phyloP scores from a whole-genome alignment of 768 basidiomycete genomes.

The Fomitopsis serialis region DNA sequence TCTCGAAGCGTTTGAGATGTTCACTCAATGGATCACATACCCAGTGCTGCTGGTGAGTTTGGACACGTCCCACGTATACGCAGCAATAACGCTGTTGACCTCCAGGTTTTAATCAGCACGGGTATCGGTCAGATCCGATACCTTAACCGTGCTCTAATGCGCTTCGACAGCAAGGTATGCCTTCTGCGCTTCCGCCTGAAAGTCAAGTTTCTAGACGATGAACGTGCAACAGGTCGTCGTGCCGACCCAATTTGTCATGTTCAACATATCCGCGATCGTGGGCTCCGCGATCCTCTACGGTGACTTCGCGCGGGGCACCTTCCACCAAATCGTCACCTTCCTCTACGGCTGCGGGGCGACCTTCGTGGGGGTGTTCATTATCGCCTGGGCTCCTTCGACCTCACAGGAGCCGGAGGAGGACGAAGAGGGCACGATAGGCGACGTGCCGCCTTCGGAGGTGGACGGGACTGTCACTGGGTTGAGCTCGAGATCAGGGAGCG shows the following conservation, averaged over 20 bases:
- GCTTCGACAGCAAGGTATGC: conserved; percentile 85
- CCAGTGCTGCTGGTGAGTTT: conserved; percentile 52
- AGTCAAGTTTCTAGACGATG: not conserved
- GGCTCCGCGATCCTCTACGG: conserved; percentile 93
- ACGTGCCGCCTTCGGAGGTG: conserved; percentile 19
- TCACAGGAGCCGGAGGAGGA: conserved; percentile 23
- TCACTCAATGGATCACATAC: conserved; percentile 79
- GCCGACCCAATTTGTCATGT: conserved; percentile 92
- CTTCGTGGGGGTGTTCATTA: conserved; percentile 84
- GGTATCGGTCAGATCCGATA: conserved; percentile 84
- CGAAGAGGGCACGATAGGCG: conserved; percentile 19
- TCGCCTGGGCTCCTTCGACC: conserved; percentile 55
- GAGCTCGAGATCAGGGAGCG: conserved; percentile 29
- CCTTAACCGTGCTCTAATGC: conserved; percentile 83
- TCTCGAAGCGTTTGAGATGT: conserved; percentile 68
- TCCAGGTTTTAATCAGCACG: conserved; percentile 62
- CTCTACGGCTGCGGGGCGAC: conserved; percentile 86
- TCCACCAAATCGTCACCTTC: conserved; percentile 81
- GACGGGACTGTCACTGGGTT: conserved; percentile 14
- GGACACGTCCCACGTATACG: not conserved
- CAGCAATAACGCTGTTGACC: no score
- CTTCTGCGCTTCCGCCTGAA: not conserved
- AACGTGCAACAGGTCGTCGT: conserved; percentile 63
- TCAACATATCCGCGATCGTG: conserved; percentile 88
- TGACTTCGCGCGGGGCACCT: conserved; percentile 80